A percentile compares a stretch with the other conserved stretches of the same genome.
These are phyloP conservation scores for Silene coronaria DNA, from an alignment of 179 eudicot species.

Conservation along the genomic window DNA sequence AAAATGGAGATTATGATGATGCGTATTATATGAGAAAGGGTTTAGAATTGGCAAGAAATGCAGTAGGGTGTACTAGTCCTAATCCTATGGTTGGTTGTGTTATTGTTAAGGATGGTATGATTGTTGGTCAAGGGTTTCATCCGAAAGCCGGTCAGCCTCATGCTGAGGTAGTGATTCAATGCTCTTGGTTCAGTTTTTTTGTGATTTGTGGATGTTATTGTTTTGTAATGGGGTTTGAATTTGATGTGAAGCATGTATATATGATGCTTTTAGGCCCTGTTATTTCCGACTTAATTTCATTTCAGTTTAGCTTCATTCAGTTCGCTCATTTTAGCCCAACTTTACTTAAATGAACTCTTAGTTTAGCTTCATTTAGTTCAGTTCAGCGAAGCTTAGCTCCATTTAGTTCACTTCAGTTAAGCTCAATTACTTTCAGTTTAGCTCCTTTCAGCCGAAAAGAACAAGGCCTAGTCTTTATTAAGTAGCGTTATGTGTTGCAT, in stretches of 20 bases:
- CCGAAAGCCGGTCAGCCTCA: slow-evolving; percentile 96
- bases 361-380: no score
- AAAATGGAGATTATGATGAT: slow-evolving; percentile 36
- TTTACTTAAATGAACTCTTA: no score
- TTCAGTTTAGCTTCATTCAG: no score
- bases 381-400: no score
- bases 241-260: background rate
- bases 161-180: slow-evolving; percentile 61
- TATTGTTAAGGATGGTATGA: slow-evolving; percentile 67
- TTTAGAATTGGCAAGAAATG: slow-evolving; percentile 70
- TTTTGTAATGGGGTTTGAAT: slow-evolving; percentile 1
- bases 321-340: no score
- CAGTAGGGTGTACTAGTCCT: slow-evolving; percentile 81
- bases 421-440: no score
- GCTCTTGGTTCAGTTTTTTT: background rate
- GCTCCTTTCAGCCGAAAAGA: no score
- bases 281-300: no score
- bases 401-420: no score
- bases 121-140: slow-evolving; percentile 96
- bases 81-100: slow-evolving; percentile 99
- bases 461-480: background rate
- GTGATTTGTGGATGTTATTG: background rate
- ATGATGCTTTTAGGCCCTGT: background rate
- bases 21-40: slow-evolving; percentile 73
- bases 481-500: background rate